phyloP scores from a whole-genome alignment of 805 yeast genomes.

The Wickerhamiella cacticola region DNA sequence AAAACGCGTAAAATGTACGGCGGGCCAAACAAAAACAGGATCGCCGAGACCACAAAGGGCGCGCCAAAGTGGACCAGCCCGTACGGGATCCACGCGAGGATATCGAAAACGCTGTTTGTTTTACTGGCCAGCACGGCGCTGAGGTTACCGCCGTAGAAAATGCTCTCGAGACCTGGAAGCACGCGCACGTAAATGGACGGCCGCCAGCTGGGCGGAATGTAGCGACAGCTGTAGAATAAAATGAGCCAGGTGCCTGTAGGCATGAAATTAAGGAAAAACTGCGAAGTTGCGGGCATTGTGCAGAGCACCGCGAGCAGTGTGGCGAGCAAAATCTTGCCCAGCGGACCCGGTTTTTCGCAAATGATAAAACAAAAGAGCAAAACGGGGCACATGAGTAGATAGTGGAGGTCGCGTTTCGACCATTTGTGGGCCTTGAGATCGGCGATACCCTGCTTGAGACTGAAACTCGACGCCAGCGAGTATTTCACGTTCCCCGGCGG shows the following conservation, averaged over 20 bases:
- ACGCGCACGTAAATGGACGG: conserved; percentile 85
- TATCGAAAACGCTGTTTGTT: conserved; percentile 52
- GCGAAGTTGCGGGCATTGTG: conserved; percentile 65
- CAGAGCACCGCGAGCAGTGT: conserved; percentile 36
- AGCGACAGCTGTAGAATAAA: conserved; percentile 63
- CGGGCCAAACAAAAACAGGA: conserved; percentile 79
- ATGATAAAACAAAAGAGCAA: conserved; percentile 38
- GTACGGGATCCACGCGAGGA: conserved; percentile 92
- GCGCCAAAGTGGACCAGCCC: conserved; percentile 84
- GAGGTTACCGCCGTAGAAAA: conserved; percentile 81
- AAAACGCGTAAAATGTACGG: conserved; percentile 74
- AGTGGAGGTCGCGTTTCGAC: conserved; percentile 36
- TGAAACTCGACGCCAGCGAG: conserved; percentile 28
- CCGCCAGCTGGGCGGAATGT: conserved; percentile 59
- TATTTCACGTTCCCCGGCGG: conserved; percentile 28
- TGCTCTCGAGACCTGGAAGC: conserved; percentile 83
- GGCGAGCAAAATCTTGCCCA: conserved; percentile 30
- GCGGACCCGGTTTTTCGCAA: conserved; percentile 26
- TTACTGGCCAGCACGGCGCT: conserved; percentile 70
- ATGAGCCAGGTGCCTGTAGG: conserved; percentile 83
- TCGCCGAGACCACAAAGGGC: conserved; percentile 73
- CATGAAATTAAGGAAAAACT: conserved; percentile 69
- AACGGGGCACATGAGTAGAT: conserved; percentile 39
- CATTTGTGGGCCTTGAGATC: conserved; percentile 27
- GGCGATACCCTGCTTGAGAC: conserved; percentile 26